Evolutionary conservation across 2,329 filamentous ascomycete species (phyloP).

Genomic region (Trichoderma afroharzianum): DNA sequence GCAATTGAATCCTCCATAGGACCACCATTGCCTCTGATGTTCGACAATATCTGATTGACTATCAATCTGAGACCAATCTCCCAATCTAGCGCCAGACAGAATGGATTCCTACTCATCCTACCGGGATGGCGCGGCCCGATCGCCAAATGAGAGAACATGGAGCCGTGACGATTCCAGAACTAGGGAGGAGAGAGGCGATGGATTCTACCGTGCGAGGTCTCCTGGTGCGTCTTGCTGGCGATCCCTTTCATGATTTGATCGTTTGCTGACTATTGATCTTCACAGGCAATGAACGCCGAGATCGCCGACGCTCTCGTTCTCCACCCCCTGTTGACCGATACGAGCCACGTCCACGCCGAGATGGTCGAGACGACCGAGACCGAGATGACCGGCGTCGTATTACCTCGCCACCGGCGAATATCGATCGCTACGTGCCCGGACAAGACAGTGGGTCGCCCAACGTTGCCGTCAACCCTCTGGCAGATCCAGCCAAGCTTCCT

Average conservation of each 20-base stretch:
- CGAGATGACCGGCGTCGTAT: constrained; percentile 62
- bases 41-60: not conserved
- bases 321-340: constrained; percentile 71
- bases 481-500: constrained; percentile 67
- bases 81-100: constrained; percentile 9
- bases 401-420: constrained; percentile 63
- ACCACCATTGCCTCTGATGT: constrained; percentile 8
- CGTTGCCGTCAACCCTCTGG: constrained; percentile 59
- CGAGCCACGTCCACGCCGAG: constrained; percentile 66
- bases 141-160: constrained; percentile 53
- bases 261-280: not conserved
- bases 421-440: constrained; percentile 81
- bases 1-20: constrained; percentile 20
- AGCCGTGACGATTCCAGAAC: constrained; percentile 49
- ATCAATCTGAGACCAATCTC: not conserved
- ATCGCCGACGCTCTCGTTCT: constrained; percentile 65
- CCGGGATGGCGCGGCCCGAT: constrained; percentile 50
- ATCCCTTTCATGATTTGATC: not conserved
- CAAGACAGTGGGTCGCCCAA: constrained; percentile 54
- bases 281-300: constrained; percentile 56
- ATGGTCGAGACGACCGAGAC: constrained; percentile 55
- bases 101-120: constrained; percentile 56
- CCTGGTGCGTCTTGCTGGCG: constrained; percentile 56
- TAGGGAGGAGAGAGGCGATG: constrained; percentile 55
- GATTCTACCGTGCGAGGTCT: constrained; percentile 64